A percentile compares a stretch with the other conserved stretches of the same genome.
These are phyloP conservation scores for Aspergillus luchuensis DNA, from an alignment of 2,329 filamentous ascomycete genomes.

Conservation along the genomic window DNA sequence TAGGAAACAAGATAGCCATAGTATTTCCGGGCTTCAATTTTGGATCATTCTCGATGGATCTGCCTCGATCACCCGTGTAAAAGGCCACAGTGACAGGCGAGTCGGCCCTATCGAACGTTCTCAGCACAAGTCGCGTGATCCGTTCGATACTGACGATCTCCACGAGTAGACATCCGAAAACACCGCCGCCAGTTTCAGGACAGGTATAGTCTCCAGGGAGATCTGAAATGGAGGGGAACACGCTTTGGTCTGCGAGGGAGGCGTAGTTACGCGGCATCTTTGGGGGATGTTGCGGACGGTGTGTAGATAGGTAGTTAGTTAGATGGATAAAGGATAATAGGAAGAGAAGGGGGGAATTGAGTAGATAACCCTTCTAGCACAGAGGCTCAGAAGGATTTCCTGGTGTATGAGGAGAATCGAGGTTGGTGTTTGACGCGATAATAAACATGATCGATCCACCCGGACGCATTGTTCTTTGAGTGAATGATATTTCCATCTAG, in stretches of 20 bases:
- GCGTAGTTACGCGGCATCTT: background rate
- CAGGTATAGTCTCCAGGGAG: background rate
- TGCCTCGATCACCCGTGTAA: background rate
- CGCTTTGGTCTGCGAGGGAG: background rate
- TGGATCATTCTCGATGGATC: background rate
- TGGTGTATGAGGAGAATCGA: too few species aligned
- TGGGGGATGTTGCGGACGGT: background rate
- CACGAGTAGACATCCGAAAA: background rate
- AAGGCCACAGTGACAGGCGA: background rate
- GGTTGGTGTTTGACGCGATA: too few species aligned
- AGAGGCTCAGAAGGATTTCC: too few species aligned
- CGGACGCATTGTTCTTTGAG: too few species aligned
- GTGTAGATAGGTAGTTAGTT: background rate
- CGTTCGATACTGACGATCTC: background rate
- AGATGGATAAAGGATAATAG: background rate
- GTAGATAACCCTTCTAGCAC: background rate
- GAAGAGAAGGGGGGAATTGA: background rate
- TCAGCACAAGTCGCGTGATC: background rate
- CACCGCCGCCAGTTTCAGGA: background rate
- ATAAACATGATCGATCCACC: too few species aligned
- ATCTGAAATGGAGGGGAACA: background rate
- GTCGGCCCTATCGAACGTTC: background rate
- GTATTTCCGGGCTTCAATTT: slow-evolving; percentile 1
- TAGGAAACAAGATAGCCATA: background rate
- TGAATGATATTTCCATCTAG: too few species aligned